Evolutionary conservation across 306 rosid genomes (phyloP).

Genomic region (Albizia julibrissin): DNA sequence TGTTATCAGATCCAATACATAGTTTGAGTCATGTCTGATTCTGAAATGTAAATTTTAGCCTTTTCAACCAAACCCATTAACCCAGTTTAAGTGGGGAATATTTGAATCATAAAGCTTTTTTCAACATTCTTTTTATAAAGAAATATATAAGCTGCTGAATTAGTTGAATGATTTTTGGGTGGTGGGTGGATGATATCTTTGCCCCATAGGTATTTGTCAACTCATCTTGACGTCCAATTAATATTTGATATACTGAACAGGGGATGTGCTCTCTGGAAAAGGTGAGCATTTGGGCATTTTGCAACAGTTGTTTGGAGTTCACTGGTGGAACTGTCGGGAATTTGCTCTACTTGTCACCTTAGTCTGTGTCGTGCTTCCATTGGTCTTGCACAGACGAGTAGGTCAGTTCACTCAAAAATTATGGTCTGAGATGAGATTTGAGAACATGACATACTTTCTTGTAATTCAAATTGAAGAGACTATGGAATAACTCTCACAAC

Average conservation of each 20-base stretch:
- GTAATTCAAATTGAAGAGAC: neutral
- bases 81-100: neutral
- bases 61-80: neutral
- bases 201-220: neutral
- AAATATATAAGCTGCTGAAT: neutral
- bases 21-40: neutral
- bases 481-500: constrained; percentile 1
- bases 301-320: constrained; percentile 94
- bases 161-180: neutral
- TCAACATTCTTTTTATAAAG: neutral
- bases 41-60: neutral
- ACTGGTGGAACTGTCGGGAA: constrained; percentile 93
- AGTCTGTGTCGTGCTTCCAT: constrained; percentile 67
- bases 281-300: constrained; percentile 78
- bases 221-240: neutral
- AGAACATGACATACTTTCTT: constrained; percentile 12
- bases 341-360: constrained; percentile 59
- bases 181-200: neutral
- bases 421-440: neutral
- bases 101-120: neutral
- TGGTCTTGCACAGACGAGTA: constrained; percentile 69
- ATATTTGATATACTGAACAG: constrained; percentile 38
- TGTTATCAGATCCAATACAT: neutral
- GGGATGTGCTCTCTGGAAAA: constrained; percentile 84
- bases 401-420: constrained; percentile 48